Evolutionary conservation across 139 green algal species (phyloP).

Genomic region (Chlamydomonas incerta): DNA sequence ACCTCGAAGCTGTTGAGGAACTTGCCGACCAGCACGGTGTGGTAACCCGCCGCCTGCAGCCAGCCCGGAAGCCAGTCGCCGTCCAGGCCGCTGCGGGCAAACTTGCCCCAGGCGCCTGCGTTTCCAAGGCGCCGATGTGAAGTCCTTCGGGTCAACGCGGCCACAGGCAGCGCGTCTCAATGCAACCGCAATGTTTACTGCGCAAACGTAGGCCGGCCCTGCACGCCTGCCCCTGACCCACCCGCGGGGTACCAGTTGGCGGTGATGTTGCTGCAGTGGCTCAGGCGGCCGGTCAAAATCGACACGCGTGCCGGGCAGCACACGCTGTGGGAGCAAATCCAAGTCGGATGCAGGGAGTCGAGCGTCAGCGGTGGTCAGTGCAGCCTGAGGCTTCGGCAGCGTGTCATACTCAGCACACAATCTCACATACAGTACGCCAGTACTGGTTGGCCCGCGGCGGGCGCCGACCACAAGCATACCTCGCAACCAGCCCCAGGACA

Average conservation of each 20-base stretch:
- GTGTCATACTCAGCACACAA: too few relatives aligned
- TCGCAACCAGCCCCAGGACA: too few relatives aligned
- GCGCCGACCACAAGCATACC: too few relatives aligned
- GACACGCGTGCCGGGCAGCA: conserved; percentile 48
- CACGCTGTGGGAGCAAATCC: too few relatives aligned
- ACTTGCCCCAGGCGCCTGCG: conserved; percentile 36
- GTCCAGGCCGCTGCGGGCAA: conserved; percentile 18
- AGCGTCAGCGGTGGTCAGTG: too few relatives aligned
- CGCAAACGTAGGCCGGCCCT: too few relatives aligned
- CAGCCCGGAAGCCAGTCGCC: conserved; percentile 39
- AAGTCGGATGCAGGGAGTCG: too few relatives aligned
- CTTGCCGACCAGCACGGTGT: conserved; percentile 13
- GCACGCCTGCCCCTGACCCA: neutral
- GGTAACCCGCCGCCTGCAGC: conserved; percentile 34
- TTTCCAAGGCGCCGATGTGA: neutral
- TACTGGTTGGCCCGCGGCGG: too few relatives aligned
- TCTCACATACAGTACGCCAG: too few relatives aligned
- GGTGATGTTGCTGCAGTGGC: conserved; percentile 49
- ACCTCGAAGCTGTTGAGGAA: conserved; percentile 25
- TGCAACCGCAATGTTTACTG: too few relatives aligned
- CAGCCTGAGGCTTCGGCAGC: too few relatives aligned
- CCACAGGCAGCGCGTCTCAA: neutral
- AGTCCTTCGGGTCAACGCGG: neutral
- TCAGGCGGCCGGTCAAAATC: conserved; percentile 28
- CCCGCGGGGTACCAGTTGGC: conserved; percentile 18